Conservation (phyloP, 2,329 filamentous ascomycete species). For the Microthyrium microscopicum region DNA sequence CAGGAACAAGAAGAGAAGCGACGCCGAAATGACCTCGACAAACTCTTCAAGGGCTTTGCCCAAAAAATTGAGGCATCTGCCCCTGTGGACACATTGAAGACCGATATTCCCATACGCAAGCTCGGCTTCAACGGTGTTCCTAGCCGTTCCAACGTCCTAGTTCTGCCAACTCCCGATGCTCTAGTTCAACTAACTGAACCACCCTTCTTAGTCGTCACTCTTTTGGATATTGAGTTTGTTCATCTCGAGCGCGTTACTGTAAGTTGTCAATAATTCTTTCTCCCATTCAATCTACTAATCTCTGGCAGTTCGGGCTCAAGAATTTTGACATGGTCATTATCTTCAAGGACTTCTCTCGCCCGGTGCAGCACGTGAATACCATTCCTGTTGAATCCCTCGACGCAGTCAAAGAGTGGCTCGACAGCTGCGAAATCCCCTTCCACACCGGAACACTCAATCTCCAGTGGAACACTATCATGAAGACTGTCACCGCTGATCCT, state of each 20-base stretch:
- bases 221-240: slow-evolving; percentile 90
- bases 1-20: slow-evolving; percentile 93
- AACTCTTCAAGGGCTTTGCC: slow-evolving; percentile 88
- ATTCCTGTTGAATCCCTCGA: slow-evolving; percentile 93
- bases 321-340: slow-evolving; percentile 98
- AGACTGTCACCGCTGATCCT: slow-evolving; percentile 86
- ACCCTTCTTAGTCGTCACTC: slow-evolving; percentile 86
- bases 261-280: slow-evolving; percentile 7
- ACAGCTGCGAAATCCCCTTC: slow-evolving; percentile 87
- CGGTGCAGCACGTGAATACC: slow-evolving; percentile 90
- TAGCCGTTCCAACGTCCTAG: slow-evolving; percentile 84
- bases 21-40: slow-evolving; percentile 78
- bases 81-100: slow-evolving; percentile 75
- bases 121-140: slow-evolving; percentile 95
- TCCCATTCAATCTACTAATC: slow-evolving; percentile 1
- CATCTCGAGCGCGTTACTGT: slow-evolving; percentile 81
- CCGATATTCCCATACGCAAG: slow-evolving; percentile 93
- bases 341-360: slow-evolving; percentile 89
- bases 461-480: slow-evolving; percentile 99
- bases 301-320: slow-evolving; percentile 70
- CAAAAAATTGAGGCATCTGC: slow-evolving; percentile 96
- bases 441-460: slow-evolving; percentile 90
- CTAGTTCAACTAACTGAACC: slow-evolving; percentile 93
- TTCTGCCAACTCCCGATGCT: slow-evolving; percentile 92
- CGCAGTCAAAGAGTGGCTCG: slow-evolving; percentile 92